Base-by-base conservation (phyloP, 371 early-diverging fungal species). In the Coemansia sp. region DNA sequence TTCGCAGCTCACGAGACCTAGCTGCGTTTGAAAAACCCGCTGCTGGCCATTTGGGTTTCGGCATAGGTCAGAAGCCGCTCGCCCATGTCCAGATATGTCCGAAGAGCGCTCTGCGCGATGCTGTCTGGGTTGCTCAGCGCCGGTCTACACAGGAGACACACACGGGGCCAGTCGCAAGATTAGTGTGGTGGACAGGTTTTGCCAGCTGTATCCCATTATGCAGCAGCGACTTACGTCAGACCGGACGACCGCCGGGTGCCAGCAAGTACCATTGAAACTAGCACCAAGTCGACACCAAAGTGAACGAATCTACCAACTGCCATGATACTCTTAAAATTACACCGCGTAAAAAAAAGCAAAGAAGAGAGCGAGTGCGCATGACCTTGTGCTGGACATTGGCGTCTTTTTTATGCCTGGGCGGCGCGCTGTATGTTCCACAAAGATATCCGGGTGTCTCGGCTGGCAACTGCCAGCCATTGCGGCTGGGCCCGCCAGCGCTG, bases 171-270 rank as follows among this genome's bases (percentile, higher is more conserved):
- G 24, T 24, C 24, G 24, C 24, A 24, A 24, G 24, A 24, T 24
- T 24, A 24, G 24, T 1, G 24, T 1, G 24, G 24, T 24, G 24
- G 1, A 24, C 24, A 24, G 24, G 24, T 24, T 24, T 24, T 24
- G 24, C 24, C 24, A 1, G 24, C 24, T 24, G 24, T 24, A 24
- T 24, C 24, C 24, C 24, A 24, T 24, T 24, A 24, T 24, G 24
- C 24, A 24, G 24, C 24, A 24, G 24, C 24, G 24, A 64, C 80
- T 80, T 84, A 86, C 86, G 81, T 77, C 44, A 83, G 64, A 24
- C 90, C 92, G 1, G 90, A 81, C 61, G 86, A 84, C 62, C 88
- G 81, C 61, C 85, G 87, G 55, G 90, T 86, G 9, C 91, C 90
- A 7, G 92, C 92, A 55, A 91, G 82, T 12, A 84, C 84, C 14